These are phyloP conservation scores for Xylaria sp. DNA, from an alignment of 2,329 filamentous ascomycete species.

Conservation along the genomic window DNA sequence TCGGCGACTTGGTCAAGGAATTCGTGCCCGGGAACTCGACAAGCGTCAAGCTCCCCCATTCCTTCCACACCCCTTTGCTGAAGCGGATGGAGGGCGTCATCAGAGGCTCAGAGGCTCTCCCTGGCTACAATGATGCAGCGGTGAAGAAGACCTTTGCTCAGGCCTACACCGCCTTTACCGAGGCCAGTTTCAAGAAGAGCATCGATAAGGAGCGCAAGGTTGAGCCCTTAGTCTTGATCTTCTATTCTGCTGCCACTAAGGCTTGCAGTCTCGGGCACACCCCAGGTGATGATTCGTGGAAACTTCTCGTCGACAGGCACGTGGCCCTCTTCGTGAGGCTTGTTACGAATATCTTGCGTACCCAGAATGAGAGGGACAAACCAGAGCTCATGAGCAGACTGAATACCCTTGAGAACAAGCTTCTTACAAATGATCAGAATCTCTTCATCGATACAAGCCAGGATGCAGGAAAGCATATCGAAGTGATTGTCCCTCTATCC, in stretches of 20 bases:
- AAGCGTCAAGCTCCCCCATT: slow-evolving; percentile 66
- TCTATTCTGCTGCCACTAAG: slow-evolving; percentile 94
- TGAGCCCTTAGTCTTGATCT: slow-evolving; percentile 93
- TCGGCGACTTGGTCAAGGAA: slow-evolving; percentile 89
- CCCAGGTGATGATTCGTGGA: slow-evolving; percentile 87
- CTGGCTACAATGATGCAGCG: slow-evolving; percentile 88
- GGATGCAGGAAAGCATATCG: slow-evolving; percentile 73
- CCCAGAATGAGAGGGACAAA: slow-evolving; percentile 84
- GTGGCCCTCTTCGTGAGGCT: slow-evolving; percentile 93
- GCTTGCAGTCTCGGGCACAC: slow-evolving; percentile 79
- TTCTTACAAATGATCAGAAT: slow-evolving; percentile 93
- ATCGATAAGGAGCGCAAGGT: slow-evolving; percentile 95
- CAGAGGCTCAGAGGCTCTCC: slow-evolving; percentile 81
- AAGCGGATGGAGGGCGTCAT: slow-evolving; percentile 85
- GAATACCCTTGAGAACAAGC: slow-evolving; percentile 87
- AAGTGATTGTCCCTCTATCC: slow-evolving; percentile 83
- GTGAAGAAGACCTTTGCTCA: slow-evolving; percentile 95
- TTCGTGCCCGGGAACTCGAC: slow-evolving; percentile 67
- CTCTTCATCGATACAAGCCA: slow-evolving; percentile 72
- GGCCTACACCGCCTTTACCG: slow-evolving; percentile 92
- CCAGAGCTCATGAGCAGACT: slow-evolving; percentile 85
- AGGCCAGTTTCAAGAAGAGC: slow-evolving; percentile 84
- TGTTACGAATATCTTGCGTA: slow-evolving; percentile 80
- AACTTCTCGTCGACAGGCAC: slow-evolving; percentile 90
- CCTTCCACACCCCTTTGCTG: slow-evolving; percentile 62